phyloP scores from a whole-genome alignment of 768 basidiomycete genomes.

The Suillus subalutaceus region DNA sequence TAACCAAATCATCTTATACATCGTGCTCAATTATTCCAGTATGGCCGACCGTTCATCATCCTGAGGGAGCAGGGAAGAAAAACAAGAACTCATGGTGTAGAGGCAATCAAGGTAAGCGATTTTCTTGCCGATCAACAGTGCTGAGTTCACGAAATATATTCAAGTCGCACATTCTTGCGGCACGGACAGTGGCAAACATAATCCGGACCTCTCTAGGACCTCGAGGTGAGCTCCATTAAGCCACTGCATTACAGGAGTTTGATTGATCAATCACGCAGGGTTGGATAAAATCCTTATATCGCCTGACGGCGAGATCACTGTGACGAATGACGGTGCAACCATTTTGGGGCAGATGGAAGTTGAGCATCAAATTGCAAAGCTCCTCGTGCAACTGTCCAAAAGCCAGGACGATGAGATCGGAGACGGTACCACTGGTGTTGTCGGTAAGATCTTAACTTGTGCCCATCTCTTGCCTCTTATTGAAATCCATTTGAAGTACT shows the following conservation, averaged over 20 bases:
- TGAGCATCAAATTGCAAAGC: slow-evolving; percentile 98
- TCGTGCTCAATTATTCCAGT: slow-evolving; percentile 46
- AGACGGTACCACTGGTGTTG: slow-evolving; percentile 98
- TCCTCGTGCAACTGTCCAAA: slow-evolving; percentile 94
- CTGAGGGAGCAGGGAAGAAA: slow-evolving; percentile 91
- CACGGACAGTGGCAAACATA: slow-evolving; percentile 91
- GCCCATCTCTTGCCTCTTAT: slow-evolving; percentile 11
- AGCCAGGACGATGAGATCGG: slow-evolving; percentile 99
- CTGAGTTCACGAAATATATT: slow-evolving; percentile 16
- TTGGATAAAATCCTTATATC: slow-evolving; percentile 95
- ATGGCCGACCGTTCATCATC: slow-evolving; percentile 97
- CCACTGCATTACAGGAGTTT: slow-evolving; percentile 4
- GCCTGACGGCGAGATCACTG: slow-evolving; percentile 98
- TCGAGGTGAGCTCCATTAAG: slow-evolving; percentile 59
- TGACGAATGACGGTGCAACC: slow-evolving; percentile 98
- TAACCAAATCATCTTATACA: not conserved
- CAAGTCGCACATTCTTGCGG: slow-evolving; percentile 94
- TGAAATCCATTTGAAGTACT: slow-evolving; percentile 60
- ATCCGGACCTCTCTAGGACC: slow-evolving; percentile 95
- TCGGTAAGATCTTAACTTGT: slow-evolving; percentile 63
- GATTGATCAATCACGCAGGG: slow-evolving; percentile 49
- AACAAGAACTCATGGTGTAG: slow-evolving; percentile 88
- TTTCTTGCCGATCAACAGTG: not conserved
- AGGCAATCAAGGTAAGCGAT: slow-evolving; percentile 88
- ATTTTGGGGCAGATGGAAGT: slow-evolving; percentile 99